Evolutionary conservation across 768 basidiomycete species (phyloP), one percentile per base, ranked within the genome.

Genomic region (Russula sp.): DNA sequence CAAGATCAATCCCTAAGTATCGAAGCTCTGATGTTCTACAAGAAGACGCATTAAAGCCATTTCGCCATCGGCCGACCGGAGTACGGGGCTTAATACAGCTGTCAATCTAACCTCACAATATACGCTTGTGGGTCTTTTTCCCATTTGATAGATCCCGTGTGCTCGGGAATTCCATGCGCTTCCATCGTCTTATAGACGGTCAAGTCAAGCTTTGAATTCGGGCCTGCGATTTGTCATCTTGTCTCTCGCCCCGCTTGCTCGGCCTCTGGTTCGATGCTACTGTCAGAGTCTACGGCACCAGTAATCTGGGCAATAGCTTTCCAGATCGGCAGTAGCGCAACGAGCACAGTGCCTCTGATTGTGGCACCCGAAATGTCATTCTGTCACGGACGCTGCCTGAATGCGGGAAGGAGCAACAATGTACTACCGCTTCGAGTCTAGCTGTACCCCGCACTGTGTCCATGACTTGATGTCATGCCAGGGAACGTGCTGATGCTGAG

Each of bases 141-240:
- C n/a, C 42, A 53, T 63, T 38, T 46, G 42, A 59, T 63, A 44
- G 32, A 20, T 57, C 20, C 10, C 32, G 8, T 18, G 2, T 24
- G 2, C 34, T 28, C 20, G 42, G 26, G 16, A n/a, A 24, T 14
- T 51, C 7, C 3, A 51, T 7, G 51, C 59, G n/a, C n/a, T 42
- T 34, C 48, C 10, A 26, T 54, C 34, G 56, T n/a, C n/a, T 5
- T 20, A 20, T 55, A 22, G 30, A 49, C 49, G 46, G 58, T 50
- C 2, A 38, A 26, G 24, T 50, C 20, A 38, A 36, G 24, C 32
- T 28, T 50, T 20, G 34, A 28, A 38, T 36, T 8, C 13, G n/a
- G n/a, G 14, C 24, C 3, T 44, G 51, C 59, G 44, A 38, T 40
- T 26, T n/a, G 32, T 26, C 16, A 49, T 54, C 22, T 22, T 46